Conservation (phyloP, 192 early-diverging fungal genomes). For the Coemansia sp. region DNA sequence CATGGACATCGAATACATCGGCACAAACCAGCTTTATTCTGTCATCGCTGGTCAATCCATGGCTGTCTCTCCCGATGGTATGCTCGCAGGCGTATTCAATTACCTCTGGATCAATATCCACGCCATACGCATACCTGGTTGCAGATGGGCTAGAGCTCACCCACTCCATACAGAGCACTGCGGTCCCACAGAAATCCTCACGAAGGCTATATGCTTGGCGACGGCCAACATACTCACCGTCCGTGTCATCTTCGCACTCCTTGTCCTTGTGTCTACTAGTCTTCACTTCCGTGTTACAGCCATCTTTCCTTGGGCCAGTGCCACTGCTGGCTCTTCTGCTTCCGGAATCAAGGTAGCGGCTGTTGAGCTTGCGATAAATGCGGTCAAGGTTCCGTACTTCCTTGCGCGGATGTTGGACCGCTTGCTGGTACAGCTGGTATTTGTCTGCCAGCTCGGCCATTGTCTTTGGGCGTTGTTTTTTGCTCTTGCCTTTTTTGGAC, state of each 20-base stretch:
- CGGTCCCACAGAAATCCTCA: slow-evolving; percentile 60
- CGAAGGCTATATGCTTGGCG: slow-evolving; percentile 35
- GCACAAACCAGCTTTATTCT: slow-evolving; percentile 17
- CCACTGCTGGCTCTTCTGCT: not conserved
- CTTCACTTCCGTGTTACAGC: not conserved
- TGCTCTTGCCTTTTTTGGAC: slow-evolving; percentile 1
- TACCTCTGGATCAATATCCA: slow-evolving; percentile 51
- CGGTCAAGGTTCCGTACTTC: slow-evolving; percentile 45
- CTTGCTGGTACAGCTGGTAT: slow-evolving; percentile 41
- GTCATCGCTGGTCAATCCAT: not conserved
- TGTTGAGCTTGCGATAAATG: slow-evolving; percentile 21
- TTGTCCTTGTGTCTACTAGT: not conserved
- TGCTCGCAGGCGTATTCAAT: slow-evolving; percentile 40
- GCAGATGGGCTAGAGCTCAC: slow-evolving; percentile 10
- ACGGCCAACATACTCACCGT: not conserved
- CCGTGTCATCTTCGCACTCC: not conserved
- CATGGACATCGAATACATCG: slow-evolving; percentile 18
- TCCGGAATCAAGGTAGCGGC: slow-evolving; percentile 2
- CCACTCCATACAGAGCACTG: slow-evolving; percentile 54
- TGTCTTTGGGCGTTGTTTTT: slow-evolving; percentile 15
- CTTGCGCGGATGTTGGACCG: slow-evolving; percentile 50
- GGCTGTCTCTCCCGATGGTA: slow-evolving; percentile 5
- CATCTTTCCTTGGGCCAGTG: not conserved
- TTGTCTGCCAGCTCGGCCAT: slow-evolving; percentile 50
- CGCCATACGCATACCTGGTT: slow-evolving; percentile 34